Evolutionary conservation across 2,329 filamentous ascomycete genomes (phyloP).

Genomic region (Ceratocystis cubensis): DNA sequence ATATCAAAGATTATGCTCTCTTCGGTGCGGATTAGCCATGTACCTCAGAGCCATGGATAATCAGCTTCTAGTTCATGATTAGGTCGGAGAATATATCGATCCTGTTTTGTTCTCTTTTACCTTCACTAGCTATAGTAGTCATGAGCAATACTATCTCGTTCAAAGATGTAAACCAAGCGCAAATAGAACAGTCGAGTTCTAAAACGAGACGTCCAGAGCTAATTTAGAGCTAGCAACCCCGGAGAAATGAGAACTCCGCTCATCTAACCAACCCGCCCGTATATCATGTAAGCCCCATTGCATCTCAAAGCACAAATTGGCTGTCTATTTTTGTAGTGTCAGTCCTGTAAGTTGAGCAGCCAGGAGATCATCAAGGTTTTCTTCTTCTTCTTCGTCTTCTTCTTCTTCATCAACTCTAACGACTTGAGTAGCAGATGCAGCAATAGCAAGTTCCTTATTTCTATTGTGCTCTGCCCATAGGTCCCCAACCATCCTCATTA

Average conservation of each 20-base stretch:
- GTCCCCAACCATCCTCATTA: slow-evolving; percentile 55
- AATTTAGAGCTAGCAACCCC: too few relatives aligned
- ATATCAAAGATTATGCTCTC: slow-evolving; percentile 67
- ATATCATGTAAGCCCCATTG: background rate
- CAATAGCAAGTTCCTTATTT: slow-evolving; percentile 1
- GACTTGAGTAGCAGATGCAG: slow-evolving; percentile 13
- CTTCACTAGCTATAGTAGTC: too few relatives aligned
- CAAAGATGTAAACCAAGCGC: too few relatives aligned
- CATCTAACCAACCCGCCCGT: too few relatives aligned
- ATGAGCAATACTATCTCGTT: too few relatives aligned
- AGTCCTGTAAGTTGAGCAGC: slow-evolving; percentile 15
- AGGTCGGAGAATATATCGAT: slow-evolving; percentile 19
- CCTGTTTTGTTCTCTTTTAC: too few relatives aligned
- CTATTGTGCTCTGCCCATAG: slow-evolving; percentile 47
- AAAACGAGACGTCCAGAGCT: too few relatives aligned
- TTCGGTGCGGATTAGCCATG: slow-evolving; percentile 37
- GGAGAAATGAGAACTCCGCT: too few relatives aligned
- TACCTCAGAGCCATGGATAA: too few relatives aligned
- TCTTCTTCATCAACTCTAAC: slow-evolving; percentile 22
- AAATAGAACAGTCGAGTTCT: too few relatives aligned
- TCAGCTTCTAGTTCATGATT: slow-evolving; percentile 16
- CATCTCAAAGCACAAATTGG: background rate
- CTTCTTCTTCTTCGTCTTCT: background rate
- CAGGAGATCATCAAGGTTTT: slow-evolving; percentile 13
- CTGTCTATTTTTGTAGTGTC: slow-evolving; percentile 6